Base-by-base conservation (phyloP, 2,329 filamentous ascomycete genomes). In the Aspergillus proliferans region DNA sequence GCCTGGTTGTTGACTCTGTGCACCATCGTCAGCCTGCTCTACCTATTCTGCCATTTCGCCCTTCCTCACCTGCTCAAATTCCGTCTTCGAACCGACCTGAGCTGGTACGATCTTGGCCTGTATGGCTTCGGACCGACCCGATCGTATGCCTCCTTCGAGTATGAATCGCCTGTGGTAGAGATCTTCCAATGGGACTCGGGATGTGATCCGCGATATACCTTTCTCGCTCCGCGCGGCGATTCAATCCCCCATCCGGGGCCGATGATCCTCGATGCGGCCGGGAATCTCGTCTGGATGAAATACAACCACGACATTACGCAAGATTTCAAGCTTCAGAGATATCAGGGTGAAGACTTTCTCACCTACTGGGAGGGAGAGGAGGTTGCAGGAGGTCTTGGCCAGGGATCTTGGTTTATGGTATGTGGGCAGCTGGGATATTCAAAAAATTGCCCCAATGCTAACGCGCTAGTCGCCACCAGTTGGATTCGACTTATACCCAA, bases 191-290 rank as follows among this genome's bases (percentile, higher is more conserved):
- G 50, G n/a, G 52, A 45, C 6, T 51, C 58, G 14, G 51, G 59
- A 56, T 66, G 64, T 47, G 62, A 67, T 45, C 43, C 51, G 33
- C 53, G 62, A 34, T 65, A 59, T 38, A 66, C 60, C 0, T 64
- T 67, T 38, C 40, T 67, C 6, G 62, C 64, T 12, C 64, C 64
- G 2, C 59, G 62, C 5, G 64, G 64, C 1, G 64, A 66, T 47
- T 64, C 63, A 2, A 52, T 66, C 8, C 49, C 53, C 15, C 46
- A 62, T 21, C 56, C 59, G 2, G 63, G 58, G 1, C 57, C 62
- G 0, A 57, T 60, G 53, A 61, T 66, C 8, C 52, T 66, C 18
- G 61, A 66, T 44, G 52, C 57, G 6, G 33, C 52, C 1, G 63
- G 63, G 1, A 48, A 61, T 15, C 43, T 66, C 9, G 58, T 64